phyloP scores from a whole-genome alignment of 1,284 basidiomycete genomes.

The Taiwanofungus camphoratus region DNA sequence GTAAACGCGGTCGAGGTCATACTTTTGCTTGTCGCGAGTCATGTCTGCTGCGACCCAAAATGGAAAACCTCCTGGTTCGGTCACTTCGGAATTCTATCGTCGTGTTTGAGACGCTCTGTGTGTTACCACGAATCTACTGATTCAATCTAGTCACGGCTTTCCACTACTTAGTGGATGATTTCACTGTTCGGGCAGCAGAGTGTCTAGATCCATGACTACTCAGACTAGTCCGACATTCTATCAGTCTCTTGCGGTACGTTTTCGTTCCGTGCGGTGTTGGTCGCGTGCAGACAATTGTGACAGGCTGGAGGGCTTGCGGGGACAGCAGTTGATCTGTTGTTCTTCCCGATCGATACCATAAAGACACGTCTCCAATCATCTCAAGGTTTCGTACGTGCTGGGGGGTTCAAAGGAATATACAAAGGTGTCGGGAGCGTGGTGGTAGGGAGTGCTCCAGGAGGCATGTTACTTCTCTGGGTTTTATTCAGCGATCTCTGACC shows the following conservation, averaged over 20 bases:
- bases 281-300: slow-evolving; percentile 1
- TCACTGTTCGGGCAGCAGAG: no score
- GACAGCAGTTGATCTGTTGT: slow-evolving; percentile 87
- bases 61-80: no score
- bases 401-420: slow-evolving; percentile 92
- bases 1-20: no score
- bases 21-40: no score
- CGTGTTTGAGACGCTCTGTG: no score
- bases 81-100: no score
- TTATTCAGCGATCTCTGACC: background rate
- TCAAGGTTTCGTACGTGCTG: slow-evolving; percentile 81
- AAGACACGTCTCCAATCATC: slow-evolving; percentile 92
- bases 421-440: slow-evolving; percentile 93
- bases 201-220: slow-evolving; percentile 8
- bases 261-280: background rate
- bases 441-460: slow-evolving; percentile 93
- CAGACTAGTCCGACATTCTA: slow-evolving; percentile 20
- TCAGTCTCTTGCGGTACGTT: slow-evolving; percentile 26
- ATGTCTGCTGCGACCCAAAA: no score
- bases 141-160: no score
- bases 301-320: slow-evolving; percentile 87
- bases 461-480: slow-evolving; percentile 38
- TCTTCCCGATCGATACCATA: slow-evolving; percentile 95
- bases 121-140: no score
- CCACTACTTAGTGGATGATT: no score